Evolutionary conservation across 352 stramenopile species (phyloP).

Genomic region (Globisporangium rhizosaccharum): DNA sequence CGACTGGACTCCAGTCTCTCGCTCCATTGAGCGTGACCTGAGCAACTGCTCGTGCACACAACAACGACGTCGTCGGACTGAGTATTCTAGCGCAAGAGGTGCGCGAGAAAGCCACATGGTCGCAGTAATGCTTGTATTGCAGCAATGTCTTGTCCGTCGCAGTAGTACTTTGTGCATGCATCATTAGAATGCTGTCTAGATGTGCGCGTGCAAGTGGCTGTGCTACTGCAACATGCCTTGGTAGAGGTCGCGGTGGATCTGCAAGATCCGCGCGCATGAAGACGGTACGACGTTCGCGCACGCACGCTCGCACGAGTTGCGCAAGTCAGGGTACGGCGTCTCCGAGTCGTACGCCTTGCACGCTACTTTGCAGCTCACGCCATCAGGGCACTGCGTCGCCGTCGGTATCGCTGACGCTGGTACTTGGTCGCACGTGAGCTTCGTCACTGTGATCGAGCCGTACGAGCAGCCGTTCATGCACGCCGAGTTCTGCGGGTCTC

Average conservation of each 20-base stretch:
- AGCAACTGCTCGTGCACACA: too few relatives aligned
- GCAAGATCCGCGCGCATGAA: slow-evolving; percentile 53
- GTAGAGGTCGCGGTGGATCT: slow-evolving; percentile 61
- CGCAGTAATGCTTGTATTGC: background rate
- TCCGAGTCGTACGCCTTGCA: slow-evolving; percentile 61
- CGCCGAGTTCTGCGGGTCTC: slow-evolving; percentile 49
- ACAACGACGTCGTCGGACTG: background rate
- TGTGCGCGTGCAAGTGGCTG: background rate
- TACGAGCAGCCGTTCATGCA: slow-evolving; percentile 80
- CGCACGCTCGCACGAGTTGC: slow-evolving; percentile 43
- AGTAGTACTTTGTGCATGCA: background rate
- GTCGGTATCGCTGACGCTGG: slow-evolving; percentile 19
- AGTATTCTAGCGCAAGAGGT: background rate
- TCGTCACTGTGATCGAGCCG: slow-evolving; percentile 64
- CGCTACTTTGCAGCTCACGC: slow-evolving; percentile 49
- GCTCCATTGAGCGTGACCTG: too few relatives aligned
- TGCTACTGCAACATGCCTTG: slow-evolving; percentile 18
- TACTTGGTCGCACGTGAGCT: slow-evolving; percentile 58
- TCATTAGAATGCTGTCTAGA: background rate
- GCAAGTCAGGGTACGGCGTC: slow-evolving; percentile 35
- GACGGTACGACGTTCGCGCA: slow-evolving; percentile 59
- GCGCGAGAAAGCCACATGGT: background rate
- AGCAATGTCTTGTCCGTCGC: background rate
- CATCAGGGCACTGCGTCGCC: slow-evolving; percentile 39
- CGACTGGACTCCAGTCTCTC: background rate